Conservation (phyloP, 257 asterid genomes). For the Solanum boliviense region DNA sequence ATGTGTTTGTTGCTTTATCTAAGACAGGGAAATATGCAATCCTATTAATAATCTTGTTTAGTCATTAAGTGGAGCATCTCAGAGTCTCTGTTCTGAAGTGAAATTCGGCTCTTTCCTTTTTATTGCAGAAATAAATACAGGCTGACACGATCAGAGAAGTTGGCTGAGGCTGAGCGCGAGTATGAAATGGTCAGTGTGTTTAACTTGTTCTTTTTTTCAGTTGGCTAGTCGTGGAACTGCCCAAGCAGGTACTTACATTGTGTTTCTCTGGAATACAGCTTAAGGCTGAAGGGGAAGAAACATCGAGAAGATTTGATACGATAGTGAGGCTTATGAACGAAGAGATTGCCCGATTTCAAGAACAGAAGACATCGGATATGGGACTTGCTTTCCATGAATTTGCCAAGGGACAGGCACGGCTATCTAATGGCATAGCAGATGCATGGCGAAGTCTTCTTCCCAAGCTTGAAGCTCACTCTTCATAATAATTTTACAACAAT, state of each 20-base stretch:
- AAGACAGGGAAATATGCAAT: background rate
- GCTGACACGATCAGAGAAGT: slow-evolving; percentile 71
- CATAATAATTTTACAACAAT: background rate
- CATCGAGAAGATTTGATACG: slow-evolving; percentile 57
- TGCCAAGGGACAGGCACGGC: slow-evolving; percentile 76
- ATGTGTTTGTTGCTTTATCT: background rate
- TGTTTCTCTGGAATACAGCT: slow-evolving; percentile 24
- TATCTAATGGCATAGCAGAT: slow-evolving; percentile 63
- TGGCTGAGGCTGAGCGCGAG: slow-evolving; percentile 78
- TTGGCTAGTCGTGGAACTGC: background rate
- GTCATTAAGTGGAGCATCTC: background rate
- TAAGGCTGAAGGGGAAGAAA: slow-evolving; percentile 66
- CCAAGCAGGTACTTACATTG: background rate
- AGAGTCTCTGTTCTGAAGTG: background rate
- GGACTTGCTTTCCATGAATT: slow-evolving; percentile 93
- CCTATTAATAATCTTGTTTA: background rate
- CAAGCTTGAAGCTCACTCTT: slow-evolving; percentile 70
- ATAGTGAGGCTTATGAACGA: slow-evolving; percentile 78
- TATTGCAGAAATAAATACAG: slow-evolving; percentile 76
- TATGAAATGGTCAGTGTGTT: slow-evolving; percentile 64
- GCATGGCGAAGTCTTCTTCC: slow-evolving; percentile 99
- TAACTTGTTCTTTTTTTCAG: background rate
- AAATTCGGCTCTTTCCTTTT: background rate
- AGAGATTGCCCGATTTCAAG: slow-evolving; percentile 81
- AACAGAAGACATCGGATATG: slow-evolving; percentile 76